These are phyloP conservation scores for Colletotrichum sublineola DNA, from an alignment of 2,329 filamentous ascomycete species.

Conservation along the genomic window DNA sequence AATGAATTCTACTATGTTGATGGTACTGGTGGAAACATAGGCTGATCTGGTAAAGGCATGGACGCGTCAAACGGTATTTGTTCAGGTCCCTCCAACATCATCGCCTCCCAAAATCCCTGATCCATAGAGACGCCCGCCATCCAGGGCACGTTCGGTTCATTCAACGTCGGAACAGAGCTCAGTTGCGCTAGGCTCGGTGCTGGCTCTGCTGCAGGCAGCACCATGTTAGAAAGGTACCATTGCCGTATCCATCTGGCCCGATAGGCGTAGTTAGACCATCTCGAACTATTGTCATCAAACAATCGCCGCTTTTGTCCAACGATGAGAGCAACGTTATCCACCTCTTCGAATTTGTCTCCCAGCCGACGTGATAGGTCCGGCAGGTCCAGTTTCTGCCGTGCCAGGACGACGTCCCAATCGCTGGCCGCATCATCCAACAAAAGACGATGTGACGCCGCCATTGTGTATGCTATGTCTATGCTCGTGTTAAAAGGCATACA, in stretches of 20 bases:
- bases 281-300: slow-evolving; percentile 49
- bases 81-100: slow-evolving; percentile 25
- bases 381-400: slow-evolving; percentile 52
- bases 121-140: slow-evolving; percentile 17
- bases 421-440: slow-evolving; percentile 50
- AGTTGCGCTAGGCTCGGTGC: not conserved
- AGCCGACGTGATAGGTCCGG: slow-evolving; percentile 47
- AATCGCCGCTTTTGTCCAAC: slow-evolving; percentile 46
- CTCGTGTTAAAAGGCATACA: slow-evolving; percentile 49
- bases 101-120: slow-evolving; percentile 28
- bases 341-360: slow-evolving; percentile 50
- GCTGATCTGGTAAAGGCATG: not conserved
- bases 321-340: slow-evolving; percentile 46
- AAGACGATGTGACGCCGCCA: slow-evolving; percentile 53
- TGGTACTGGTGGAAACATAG: not conserved
- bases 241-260: slow-evolving; percentile 56
- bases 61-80: slow-evolving; percentile 1
- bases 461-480: slow-evolving; percentile 51
- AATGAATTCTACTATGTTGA: not conserved
- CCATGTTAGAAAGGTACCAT: slow-evolving; percentile 52
- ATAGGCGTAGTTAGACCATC: slow-evolving; percentile 51
- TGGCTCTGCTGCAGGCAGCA: slow-evolving; percentile 1
- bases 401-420: slow-evolving; percentile 54
- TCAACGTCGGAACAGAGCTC: not conserved
- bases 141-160: slow-evolving; percentile 19